Conservation (phyloP, 495 filamentous ascomycete species). For the Rostrohypoxylon terebratum region DNA sequence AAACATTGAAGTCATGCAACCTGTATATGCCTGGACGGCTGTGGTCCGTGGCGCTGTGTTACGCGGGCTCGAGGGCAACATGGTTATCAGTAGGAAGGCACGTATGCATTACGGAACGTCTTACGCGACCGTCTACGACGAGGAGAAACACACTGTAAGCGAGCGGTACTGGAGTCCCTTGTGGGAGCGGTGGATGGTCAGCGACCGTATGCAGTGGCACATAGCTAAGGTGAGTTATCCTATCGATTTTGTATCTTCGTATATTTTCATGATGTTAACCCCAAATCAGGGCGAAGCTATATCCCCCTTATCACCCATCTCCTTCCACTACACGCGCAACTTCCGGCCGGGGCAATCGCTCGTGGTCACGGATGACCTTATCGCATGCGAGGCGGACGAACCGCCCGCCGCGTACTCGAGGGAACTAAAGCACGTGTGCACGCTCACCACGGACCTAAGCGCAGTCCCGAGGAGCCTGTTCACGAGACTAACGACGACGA, state of each 20-base stretch:
- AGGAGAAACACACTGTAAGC: constrained; percentile 71
- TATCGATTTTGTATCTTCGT: not conserved
- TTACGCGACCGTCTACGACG: constrained; percentile 80
- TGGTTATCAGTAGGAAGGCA: constrained; percentile 74
- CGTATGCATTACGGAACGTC: constrained; percentile 83
- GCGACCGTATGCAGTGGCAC: constrained; percentile 84
- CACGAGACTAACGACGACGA: constrained; percentile 74
- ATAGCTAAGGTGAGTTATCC: constrained; percentile 70
- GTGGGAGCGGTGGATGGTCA: constrained; percentile 85
- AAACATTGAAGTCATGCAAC: constrained; percentile 79
- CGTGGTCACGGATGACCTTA: constrained; percentile 78
- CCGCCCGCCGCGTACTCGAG: constrained; percentile 68
- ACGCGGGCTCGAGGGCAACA: constrained; percentile 75
- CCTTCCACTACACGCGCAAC: constrained; percentile 83
- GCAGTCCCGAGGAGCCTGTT: constrained; percentile 75
- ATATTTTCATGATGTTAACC: not conserved
- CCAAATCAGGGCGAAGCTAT: constrained; percentile 70
- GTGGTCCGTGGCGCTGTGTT: constrained; percentile 76
- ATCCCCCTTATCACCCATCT: constrained; percentile 72
- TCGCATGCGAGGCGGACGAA: constrained; percentile 73
- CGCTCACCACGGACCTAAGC: constrained; percentile 78
- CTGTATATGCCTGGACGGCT: constrained; percentile 81
- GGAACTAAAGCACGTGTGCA: constrained; percentile 74
- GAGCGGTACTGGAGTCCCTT: constrained; percentile 80
- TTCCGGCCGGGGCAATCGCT: constrained; percentile 75